Conservation (phyloP, 2,329 filamentous ascomycete species). For the Colletotrichum horii region DNA sequence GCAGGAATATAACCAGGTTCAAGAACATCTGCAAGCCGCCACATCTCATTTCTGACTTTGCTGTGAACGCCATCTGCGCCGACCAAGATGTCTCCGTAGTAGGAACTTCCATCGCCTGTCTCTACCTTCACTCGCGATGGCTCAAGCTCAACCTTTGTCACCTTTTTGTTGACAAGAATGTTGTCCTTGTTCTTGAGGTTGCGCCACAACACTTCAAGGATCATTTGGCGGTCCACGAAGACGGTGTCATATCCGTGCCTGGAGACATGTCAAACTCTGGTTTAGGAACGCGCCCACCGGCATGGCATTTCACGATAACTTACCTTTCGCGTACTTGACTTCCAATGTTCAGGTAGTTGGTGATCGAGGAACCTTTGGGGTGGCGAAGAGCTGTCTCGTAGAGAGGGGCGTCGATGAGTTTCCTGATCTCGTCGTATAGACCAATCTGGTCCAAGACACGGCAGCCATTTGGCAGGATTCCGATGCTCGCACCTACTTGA, state of each 20-base stretch:
- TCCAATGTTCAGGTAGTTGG: background rate
- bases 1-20: conserved; percentile 28
- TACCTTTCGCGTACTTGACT: background rate
- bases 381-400: background rate
- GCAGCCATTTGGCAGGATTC: conserved; percentile 42
- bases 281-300: background rate
- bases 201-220: conserved; percentile 37
- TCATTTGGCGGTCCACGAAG: conserved; percentile 39
- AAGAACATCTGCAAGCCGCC: conserved; percentile 23
- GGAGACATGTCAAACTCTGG: background rate
- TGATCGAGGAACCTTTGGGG: background rate
- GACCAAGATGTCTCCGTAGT: background rate
- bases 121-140: background rate
- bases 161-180: conserved; percentile 4
- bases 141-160: background rate
- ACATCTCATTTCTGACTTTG: conserved; percentile 35
- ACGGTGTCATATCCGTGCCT: conserved; percentile 32
- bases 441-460: conserved; percentile 57
- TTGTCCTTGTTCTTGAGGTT: conserved; percentile 32
- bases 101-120: background rate
- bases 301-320: background rate
- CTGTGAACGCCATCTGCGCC: conserved; percentile 47
- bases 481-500: conserved; percentile 51
- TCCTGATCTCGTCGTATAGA: conserved; percentile 27
- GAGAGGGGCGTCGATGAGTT: background rate